A percentile compares a stretch with the other conserved stretches of the same genome.
Evolutionary conservation across 2,329 filamentous ascomycete genomes (phyloP).

Genomic region (Aspergillus sp.): DNA sequence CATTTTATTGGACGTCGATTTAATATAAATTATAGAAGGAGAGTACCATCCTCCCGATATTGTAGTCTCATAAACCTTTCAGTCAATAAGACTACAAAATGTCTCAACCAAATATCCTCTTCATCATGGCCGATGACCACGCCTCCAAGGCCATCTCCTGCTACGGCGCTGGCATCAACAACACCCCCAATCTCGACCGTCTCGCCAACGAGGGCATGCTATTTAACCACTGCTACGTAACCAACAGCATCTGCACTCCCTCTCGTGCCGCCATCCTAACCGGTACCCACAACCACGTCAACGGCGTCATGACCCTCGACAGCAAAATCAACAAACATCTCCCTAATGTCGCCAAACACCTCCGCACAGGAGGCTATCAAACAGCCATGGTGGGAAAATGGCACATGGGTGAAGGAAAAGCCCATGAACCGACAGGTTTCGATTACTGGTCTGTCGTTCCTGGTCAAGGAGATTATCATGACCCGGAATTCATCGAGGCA

Average conservation of each 20-base stretch:
- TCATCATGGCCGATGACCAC: conserved; percentile 55
- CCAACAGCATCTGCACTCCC: conserved; percentile 51
- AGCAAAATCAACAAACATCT: conserved; percentile 46
- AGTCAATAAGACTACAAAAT: too few relatives aligned
- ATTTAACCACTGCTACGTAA: conserved; percentile 53
- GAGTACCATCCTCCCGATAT: too few relatives aligned
- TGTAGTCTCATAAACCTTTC: too few relatives aligned
- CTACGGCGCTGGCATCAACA: conserved; percentile 50
- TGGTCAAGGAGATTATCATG: conserved; percentile 50
- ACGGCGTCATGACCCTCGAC: conserved; percentile 48
- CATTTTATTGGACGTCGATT: too few relatives aligned
- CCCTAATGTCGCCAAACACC: conserved; percentile 50
- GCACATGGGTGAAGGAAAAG: conserved; percentile 48
- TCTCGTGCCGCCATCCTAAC: conserved; percentile 48
- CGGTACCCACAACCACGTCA: conserved; percentile 51
- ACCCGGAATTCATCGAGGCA: conserved; percentile 46
- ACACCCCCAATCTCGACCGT: conserved; percentile 49
- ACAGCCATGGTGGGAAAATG: conserved; percentile 54
- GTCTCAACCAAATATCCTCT: conserved; percentile 35
- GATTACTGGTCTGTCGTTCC: conserved; percentile 51
- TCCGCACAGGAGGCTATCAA: conserved; percentile 44
- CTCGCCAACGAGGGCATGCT: conserved; percentile 47
- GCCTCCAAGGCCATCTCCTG: conserved; percentile 46
- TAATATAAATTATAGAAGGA: too few relatives aligned
- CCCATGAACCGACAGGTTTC: conserved; percentile 47